Conservation (phyloP, 2,329 filamentous ascomycete genomes). For the Venturia pyrina region DNA sequence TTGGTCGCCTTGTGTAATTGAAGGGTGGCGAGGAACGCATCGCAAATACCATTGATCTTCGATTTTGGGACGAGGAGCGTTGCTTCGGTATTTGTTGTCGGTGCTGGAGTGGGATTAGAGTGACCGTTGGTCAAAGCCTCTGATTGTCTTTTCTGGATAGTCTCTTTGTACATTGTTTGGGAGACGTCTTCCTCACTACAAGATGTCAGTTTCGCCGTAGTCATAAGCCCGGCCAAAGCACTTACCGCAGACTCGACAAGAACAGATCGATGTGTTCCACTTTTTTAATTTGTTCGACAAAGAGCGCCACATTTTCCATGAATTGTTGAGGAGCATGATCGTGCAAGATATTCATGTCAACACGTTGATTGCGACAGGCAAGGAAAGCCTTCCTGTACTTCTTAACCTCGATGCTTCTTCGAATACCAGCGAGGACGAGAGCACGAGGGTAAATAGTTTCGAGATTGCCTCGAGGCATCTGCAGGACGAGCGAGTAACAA, state of each 20-base stretch:
- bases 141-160: conserved; percentile 23
- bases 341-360: conserved; percentile 96
- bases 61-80: conserved; percentile 18
- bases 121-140: neutral
- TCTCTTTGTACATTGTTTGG: conserved; percentile 87
- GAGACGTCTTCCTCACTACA: conserved; percentile 77
- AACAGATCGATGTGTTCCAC: conserved; percentile 82
- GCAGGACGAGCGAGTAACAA: conserved; percentile 73
- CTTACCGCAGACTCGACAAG: conserved; percentile 70
- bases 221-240: neutral
- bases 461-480: conserved; percentile 92
- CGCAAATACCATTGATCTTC: conserved; percentile 84
- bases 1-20: conserved; percentile 51
- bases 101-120: neutral
- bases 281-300: conserved; percentile 76
- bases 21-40: conserved; percentile 66
- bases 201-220: conserved; percentile 11
- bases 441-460: conserved; percentile 92
- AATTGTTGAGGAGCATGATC: conserved; percentile 88
- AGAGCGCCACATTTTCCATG: conserved; percentile 61
- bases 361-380: conserved; percentile 81
- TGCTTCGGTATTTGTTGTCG: neutral
- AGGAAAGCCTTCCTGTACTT: conserved; percentile 78
- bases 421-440: conserved; percentile 83
- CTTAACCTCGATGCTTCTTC: conserved; percentile 66